Conservation (phyloP, 1,284 basidiomycete genomes). For the Rhizoctonia solani region DNA sequence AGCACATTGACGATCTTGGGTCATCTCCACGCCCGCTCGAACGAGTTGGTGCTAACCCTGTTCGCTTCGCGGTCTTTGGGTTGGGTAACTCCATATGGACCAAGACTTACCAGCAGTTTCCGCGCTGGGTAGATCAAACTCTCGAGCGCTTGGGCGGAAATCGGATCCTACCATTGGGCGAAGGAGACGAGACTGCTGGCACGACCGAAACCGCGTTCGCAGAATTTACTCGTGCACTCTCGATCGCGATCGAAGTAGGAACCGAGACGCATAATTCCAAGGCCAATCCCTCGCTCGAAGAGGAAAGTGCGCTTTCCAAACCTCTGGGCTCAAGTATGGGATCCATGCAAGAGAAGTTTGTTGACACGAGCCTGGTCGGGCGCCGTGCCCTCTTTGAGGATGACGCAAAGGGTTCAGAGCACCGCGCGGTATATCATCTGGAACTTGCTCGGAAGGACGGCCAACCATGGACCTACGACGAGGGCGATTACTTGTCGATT, state of each 20-base stretch:
- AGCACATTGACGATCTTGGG: conserved; percentile 15
- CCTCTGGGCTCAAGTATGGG: conserved; percentile 15
- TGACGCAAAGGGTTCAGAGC: background rate
- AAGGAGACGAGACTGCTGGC: conserved; percentile 6
- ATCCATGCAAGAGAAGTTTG: conserved; percentile 18
- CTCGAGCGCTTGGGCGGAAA: conserved; percentile 1
- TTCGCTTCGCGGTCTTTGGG: conserved; percentile 19
- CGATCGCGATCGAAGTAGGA: conserved; percentile 25
- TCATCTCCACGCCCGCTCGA: conserved; percentile 12
- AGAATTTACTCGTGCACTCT: conserved; percentile 14
- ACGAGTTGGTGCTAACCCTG: conserved; percentile 8
- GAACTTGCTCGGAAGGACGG: conserved; percentile 13
- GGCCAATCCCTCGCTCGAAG: background rate
- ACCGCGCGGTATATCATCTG: conserved; percentile 9
- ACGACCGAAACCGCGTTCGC: conserved; percentile 13
- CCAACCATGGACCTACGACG: conserved; percentile 3
- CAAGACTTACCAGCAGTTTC: conserved; percentile 24
- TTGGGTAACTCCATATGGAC: conserved; percentile 21
- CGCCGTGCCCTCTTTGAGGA: conserved; percentile 7
- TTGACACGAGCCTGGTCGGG: conserved; percentile 3
- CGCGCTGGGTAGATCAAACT: conserved; percentile 17
- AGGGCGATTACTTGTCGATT: conserved; percentile 11
- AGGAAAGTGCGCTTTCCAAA: background rate
- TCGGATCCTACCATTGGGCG: conserved; percentile 9
- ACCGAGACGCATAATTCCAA: background rate